Conservation (phyloP, 768 basidiomycete species). For the Cyclocybe aegerita region DNA sequence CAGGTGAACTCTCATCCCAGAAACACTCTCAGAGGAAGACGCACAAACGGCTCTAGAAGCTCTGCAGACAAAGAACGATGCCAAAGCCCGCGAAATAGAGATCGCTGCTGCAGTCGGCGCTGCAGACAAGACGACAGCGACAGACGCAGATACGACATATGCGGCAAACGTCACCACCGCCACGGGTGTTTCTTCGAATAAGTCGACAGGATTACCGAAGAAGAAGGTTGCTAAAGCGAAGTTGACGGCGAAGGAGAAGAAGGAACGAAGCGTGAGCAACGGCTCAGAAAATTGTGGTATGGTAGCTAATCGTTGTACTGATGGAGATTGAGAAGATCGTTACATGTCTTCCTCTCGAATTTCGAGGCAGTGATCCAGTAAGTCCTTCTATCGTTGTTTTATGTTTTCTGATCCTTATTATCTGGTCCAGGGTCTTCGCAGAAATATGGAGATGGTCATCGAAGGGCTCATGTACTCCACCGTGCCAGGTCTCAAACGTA, state of each 20-base stretch:
- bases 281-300: background rate
- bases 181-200: conserved; percentile 30
- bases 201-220: conserved; percentile 39
- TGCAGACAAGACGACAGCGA: conserved; percentile 39
- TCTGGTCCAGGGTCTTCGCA: conserved; percentile 57
- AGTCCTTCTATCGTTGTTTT: conserved; percentile 24
- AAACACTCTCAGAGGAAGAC: conserved; percentile 48
- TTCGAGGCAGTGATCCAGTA: conserved; percentile 85
- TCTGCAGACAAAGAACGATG: conserved; percentile 36
- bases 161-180: conserved; percentile 38
- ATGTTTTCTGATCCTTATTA: background rate
- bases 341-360: conserved; percentile 81
- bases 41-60: conserved; percentile 57
- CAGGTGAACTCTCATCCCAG: background rate
- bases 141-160: conserved; percentile 41
- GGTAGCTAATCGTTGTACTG: conserved; percentile 24
- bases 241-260: conserved; percentile 78
- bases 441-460: conserved; percentile 80
- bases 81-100: conserved; percentile 33
- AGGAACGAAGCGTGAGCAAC: conserved; percentile 65
- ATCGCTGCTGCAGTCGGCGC: conserved; percentile 25
- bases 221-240: conserved; percentile 65
- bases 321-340: conserved; percentile 71
- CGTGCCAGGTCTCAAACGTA: conserved; percentile 61
- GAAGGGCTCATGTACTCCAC: conserved; percentile 69